A percentile compares a stretch with the other conserved stretches of the same genome.
phyloP scores from a whole-genome alignment of 345 rosid species.

The Salix arbutifolia region DNA sequence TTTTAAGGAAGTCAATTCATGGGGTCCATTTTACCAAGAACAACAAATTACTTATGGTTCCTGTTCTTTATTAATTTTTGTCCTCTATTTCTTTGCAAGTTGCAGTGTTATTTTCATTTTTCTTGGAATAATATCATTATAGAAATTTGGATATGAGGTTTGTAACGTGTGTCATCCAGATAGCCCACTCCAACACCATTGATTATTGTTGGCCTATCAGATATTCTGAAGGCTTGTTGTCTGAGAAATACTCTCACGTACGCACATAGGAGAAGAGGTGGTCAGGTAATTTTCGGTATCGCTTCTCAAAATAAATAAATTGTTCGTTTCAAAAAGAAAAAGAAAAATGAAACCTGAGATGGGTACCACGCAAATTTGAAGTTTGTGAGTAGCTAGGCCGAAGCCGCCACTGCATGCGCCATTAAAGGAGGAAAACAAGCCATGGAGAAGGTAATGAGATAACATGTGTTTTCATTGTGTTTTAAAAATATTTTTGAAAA shows the following conservation, averaged over 20 bases:
- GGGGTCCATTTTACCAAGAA: slow-evolving; percentile 1
- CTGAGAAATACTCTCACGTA: not conserved
- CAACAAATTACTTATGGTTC: not conserved
- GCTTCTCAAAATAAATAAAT: not conserved
- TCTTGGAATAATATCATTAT: not conserved
- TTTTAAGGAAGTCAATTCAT: not conserved
- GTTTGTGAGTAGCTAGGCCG: not conserved
- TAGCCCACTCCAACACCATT: not conserved
- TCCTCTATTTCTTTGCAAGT: not conserved
- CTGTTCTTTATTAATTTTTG: not conserved
- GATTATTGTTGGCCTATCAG: not conserved
- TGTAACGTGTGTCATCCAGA: not conserved
- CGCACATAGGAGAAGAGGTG: not conserved
- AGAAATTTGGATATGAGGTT: not conserved
- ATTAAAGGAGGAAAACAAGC: too few species aligned
- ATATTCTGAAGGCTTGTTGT: not conserved
- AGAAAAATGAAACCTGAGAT: not conserved
- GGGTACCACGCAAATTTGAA: not conserved
- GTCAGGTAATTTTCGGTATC: not conserved
- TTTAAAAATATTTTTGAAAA: too few species aligned
- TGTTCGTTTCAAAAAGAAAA: not conserved
- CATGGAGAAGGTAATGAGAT: too few species aligned
- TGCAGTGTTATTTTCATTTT: not conserved
- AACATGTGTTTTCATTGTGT: too few species aligned
- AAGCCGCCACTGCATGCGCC: too few species aligned